phyloP scores from a whole-genome alignment of 148 eudicot genomes.

The Beta vulgaris region DNA sequence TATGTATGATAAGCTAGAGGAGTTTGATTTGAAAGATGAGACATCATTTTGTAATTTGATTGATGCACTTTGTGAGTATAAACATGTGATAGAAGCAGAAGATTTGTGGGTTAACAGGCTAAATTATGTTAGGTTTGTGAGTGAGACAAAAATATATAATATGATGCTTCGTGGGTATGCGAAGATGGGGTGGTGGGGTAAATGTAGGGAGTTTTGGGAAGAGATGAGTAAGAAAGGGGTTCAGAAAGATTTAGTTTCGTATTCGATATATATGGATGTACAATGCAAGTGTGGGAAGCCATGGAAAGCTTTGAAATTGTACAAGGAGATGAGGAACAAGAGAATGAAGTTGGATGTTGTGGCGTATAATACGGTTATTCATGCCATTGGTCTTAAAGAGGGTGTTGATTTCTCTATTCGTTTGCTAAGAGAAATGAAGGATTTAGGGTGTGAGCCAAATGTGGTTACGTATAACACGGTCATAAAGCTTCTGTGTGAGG shows the following conservation, averaged over 20 bases:
- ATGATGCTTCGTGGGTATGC: constrained; percentile 89
- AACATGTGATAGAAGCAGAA: constrained; percentile 89
- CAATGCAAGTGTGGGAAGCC: constrained; percentile 85
- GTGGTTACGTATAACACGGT: constrained; percentile 73
- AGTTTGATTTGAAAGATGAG: constrained; percentile 68
- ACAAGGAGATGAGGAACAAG: constrained; percentile 82
- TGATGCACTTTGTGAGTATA: constrained; percentile 89
- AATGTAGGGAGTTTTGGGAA: constrained; percentile 91
- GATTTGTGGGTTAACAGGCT: constrained; percentile 52
- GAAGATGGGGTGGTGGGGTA: constrained; percentile 83
- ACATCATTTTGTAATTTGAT: constrained; percentile 65
- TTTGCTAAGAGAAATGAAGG: constrained; percentile 71
- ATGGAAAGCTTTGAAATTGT: constrained; percentile 81
- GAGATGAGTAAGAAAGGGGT: constrained; percentile 77
- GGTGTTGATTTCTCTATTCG: constrained; percentile 83
- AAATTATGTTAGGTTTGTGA: constrained; percentile 24
- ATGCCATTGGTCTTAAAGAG: constrained; percentile 66
- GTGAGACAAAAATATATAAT: constrained; percentile 60
- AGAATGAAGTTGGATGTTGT: constrained; percentile 80
- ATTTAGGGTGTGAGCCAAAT: constrained; percentile 62
- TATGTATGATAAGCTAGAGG: constrained; percentile 44
- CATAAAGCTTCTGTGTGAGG: constrained; percentile 78
- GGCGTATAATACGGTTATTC: constrained; percentile 72
- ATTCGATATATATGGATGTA: constrained; percentile 88
- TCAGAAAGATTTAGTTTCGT: constrained; percentile 67